These are phyloP conservation scores for Sarcocystis neurona DNA, from an alignment of 169 alveolate genomes.

Conservation along the genomic window DNA sequence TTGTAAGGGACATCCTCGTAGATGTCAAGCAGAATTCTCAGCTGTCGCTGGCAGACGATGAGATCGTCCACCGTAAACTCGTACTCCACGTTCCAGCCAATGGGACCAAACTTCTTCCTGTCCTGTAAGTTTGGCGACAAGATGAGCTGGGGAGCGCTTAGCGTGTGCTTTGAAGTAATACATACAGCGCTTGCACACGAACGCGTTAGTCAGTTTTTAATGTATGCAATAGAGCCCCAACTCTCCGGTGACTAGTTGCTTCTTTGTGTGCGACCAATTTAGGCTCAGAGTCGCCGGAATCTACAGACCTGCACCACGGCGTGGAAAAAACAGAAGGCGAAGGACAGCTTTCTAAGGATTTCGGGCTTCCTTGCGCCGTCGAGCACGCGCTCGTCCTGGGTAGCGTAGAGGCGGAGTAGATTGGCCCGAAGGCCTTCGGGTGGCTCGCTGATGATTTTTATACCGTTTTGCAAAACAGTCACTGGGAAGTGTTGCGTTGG, in stretches of 20 bases:
- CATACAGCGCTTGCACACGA: neutral
- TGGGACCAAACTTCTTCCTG: constrained; percentile 95
- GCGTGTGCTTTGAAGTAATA: too few relatives aligned
- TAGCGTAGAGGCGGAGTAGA: constrained; percentile 74
- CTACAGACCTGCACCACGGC: constrained; percentile 90
- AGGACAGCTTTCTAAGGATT: constrained; percentile 83
- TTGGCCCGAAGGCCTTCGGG: constrained; percentile 92
- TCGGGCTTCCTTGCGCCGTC: constrained; percentile 85
- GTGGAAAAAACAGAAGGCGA: constrained; percentile 95
- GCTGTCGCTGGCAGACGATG: constrained; percentile 92
- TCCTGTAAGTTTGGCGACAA: too few relatives aligned
- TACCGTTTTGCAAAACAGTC: constrained; percentile 82
- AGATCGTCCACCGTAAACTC: constrained; percentile 95
- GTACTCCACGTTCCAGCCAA: constrained; percentile 98
- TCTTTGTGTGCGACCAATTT: neutral
- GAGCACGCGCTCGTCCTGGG: constrained; percentile 58
- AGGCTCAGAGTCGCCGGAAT: constrained; percentile 66
- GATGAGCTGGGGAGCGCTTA: too few relatives aligned
- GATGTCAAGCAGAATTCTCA: constrained; percentile 89
- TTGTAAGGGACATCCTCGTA: constrained; percentile 89
- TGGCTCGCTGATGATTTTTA: constrained; percentile 94
- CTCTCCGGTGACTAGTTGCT: too few relatives aligned
- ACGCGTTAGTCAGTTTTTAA: too few relatives aligned
- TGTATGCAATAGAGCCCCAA: too few relatives aligned
- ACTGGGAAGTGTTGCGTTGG: constrained; percentile 87